phyloP scores from a whole-genome alignment of 257 asterid genomes.

The Nicotiana attenuata region DNA sequence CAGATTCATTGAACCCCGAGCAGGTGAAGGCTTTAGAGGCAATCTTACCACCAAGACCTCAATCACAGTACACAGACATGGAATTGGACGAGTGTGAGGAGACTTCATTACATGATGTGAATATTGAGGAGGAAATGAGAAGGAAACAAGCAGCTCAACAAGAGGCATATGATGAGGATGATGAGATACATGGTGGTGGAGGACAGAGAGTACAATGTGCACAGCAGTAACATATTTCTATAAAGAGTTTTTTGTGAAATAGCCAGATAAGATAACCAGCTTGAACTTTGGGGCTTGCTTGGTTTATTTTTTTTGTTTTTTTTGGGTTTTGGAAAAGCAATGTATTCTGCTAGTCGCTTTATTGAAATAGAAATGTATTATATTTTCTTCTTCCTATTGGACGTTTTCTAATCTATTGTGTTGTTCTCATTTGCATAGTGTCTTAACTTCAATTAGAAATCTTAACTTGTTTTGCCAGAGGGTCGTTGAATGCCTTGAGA shows the following conservation, averaged over 20 bases:
- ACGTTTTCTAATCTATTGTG: not conserved
- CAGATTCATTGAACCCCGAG: constrained; percentile 36
- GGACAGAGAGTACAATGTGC: constrained; percentile 79
- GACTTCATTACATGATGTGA: constrained; percentile 59
- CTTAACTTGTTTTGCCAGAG: too few relatives aligned
- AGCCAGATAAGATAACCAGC: not conserved
- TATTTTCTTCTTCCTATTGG: not conserved
- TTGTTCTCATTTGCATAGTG: not conserved
- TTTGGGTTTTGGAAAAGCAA: not conserved
- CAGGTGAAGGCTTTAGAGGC: constrained; percentile 41
- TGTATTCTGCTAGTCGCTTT: not conserved
- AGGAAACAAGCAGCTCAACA: constrained; percentile 51
- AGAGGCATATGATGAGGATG: constrained; percentile 69
- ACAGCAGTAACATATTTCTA: constrained; percentile 39
- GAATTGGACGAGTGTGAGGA: constrained; percentile 77
- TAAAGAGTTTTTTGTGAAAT: not conserved
- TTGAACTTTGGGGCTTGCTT: not conserved
- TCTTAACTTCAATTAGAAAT: too few relatives aligned
- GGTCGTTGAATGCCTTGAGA: too few relatives aligned
- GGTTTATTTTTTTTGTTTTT: not conserved
- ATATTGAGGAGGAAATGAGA: constrained; percentile 69
- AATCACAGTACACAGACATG: constrained; percentile 51
- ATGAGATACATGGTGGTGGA: constrained; percentile 66
- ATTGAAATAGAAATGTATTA: not conserved
- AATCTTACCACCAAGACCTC: constrained; percentile 44